Percentiles rank a stretch among this genome's conserved stretches.
phyloP scores from a whole-genome alignment of 2,329 filamentous ascomycete genomes.

The Fusarium subtropicale region DNA sequence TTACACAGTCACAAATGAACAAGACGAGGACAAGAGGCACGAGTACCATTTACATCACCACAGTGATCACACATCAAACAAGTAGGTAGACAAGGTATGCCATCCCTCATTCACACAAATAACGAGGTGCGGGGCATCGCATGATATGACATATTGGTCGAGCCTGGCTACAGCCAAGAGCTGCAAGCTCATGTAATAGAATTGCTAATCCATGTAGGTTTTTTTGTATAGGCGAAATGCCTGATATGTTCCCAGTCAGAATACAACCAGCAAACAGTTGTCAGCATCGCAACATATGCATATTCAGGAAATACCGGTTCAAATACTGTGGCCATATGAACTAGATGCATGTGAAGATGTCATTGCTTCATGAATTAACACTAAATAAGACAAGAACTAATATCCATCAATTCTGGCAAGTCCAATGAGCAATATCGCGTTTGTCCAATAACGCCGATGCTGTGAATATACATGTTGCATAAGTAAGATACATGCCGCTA shows the following conservation, averaged over 20 bases:
- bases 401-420: conserved; percentile 5
- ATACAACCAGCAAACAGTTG: neutral
- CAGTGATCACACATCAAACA: conserved; percentile 14
- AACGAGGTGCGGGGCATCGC: conserved; percentile 42
- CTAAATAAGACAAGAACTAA: conserved; percentile 10
- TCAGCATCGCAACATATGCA: neutral
- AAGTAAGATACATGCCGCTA: conserved; percentile 23
- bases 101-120: conserved; percentile 19
- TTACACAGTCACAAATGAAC: neutral
- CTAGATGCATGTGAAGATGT: conserved; percentile 7
- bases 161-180: conserved; percentile 35
- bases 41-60: conserved; percentile 33
- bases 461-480: conserved; percentile 45
- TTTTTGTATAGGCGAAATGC: conserved; percentile 15
- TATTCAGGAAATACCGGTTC: conserved; percentile 1
- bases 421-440: conserved; percentile 17
- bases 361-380: conserved; percentile 37
- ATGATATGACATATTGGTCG: conserved; percentile 35
- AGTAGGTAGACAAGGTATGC: neutral
- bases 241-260: conserved; percentile 11
- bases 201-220: conserved; percentile 33
- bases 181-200: conserved; percentile 46
- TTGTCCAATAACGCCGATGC: conserved; percentile 51
- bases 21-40: neutral
- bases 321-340: neutral